Evolutionary conservation across 306 rosid species (phyloP), one percentile per base, ranked within the genome.

Genomic region (Prunus armeniaca): DNA sequence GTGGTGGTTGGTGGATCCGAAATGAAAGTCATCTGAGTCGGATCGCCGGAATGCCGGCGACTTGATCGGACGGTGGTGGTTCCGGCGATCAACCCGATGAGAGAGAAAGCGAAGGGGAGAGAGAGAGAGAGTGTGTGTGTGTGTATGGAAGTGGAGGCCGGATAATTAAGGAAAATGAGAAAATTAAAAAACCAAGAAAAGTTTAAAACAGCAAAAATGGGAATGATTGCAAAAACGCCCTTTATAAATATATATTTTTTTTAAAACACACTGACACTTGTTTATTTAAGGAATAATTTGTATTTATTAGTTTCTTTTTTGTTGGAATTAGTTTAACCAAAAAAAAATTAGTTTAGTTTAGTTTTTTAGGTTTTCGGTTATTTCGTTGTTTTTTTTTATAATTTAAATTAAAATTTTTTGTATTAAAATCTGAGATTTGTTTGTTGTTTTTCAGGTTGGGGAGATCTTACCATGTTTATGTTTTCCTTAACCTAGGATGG

Each of bases 81-180:
- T 79, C 96, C 91, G 92, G 89, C 97, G 88, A 84, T 63, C 73
- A 68, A 80, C 72, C 78, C 78, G 80, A 47, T 63, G 71, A 73
- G 83, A 72, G 50, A 56, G 62, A 66, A 58, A 47, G 76, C 60
- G 71, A 68, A 81, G 51, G 46, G 67, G 64, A 50, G 86, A 70
- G 77, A 70, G 64, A 50, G 86, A 70, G 79, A 46, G 81, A 67
- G 65, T 20, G 76, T 7, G 41, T 25, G 45, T n/a, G n/a, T 22
- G 72, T 45, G 78, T 54, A 52, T 43, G 80, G 56, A 74, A 69
- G 69, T 45, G 64, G 68, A 69, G 80, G 64, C 46, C 63, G 52
- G 76, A 82, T 82, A 83, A 86, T 86, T 78, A 84, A 78, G 82
- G 76, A 69, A 52, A 24, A 34, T 13, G 22, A 38, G 22, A 50